These are phyloP conservation scores for Verticillium longisporum DNA, from an alignment of 2,329 filamentous ascomycete genomes.

Conservation along the genomic window DNA sequence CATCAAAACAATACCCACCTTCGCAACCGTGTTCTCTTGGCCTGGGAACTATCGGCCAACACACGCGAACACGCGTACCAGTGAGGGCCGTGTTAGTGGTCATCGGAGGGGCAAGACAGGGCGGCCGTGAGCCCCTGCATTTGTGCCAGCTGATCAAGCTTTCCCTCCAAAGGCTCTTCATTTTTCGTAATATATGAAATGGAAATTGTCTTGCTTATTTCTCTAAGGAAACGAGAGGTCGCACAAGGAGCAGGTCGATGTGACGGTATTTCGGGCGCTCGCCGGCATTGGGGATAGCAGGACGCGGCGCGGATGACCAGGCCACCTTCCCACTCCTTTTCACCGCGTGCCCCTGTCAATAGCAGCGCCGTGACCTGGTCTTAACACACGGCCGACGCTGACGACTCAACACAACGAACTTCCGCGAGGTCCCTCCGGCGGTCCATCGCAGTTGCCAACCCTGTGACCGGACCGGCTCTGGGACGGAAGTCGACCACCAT, in stretches of 20 bases:
- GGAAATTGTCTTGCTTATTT: not conserved
- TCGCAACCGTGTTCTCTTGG: not conserved
- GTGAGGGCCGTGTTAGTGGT: not conserved
- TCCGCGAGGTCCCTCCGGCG: not conserved
- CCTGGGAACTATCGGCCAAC: not conserved
- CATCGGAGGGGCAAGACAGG: not conserved
- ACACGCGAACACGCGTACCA: not conserved
- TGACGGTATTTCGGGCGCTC: slow-evolving; percentile 4
- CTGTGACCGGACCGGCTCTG: not conserved
- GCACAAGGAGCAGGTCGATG: slow-evolving; percentile 4
- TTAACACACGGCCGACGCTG: not conserved
- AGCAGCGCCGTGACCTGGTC: not conserved
- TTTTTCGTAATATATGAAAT: not conserved
- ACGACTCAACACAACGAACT: not conserved
- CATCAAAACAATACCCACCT: not conserved
- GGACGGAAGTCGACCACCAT: not conserved
- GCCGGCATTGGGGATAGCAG: slow-evolving; percentile 2
- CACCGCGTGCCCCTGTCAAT: slow-evolving; percentile 6
- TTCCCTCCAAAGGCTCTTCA: not conserved
- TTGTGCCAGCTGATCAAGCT: not conserved
- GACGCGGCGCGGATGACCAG: not conserved
- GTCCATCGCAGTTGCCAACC: not conserved
- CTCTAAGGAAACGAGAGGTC: not conserved
- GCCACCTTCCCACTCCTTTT: not conserved
- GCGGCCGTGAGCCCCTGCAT: not conserved